A percentile compares a stretch with the other conserved stretches of the same genome.
These are phyloP conservation scores for Sphagnum magellanicum DNA, from an alignment of 228 moss, liverwort and hornwort species.

Conservation along the genomic window DNA sequence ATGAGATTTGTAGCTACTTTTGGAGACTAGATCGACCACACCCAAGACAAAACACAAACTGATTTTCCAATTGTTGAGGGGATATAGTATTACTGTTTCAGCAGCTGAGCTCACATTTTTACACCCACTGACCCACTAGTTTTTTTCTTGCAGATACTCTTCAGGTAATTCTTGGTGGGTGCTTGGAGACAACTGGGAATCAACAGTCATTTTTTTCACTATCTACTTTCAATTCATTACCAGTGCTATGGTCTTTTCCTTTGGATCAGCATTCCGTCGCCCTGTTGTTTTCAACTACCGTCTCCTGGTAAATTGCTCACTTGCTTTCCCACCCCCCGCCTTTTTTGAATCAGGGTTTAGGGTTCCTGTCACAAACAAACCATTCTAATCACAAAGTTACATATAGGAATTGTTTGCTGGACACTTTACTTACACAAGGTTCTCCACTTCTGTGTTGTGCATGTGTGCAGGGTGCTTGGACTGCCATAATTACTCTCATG, in stretches of 20 bases:
- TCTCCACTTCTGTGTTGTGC: neutral
- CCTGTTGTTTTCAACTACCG: conserved; percentile 28
- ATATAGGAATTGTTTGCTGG: too few species aligned
- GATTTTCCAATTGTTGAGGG: too few species aligned
- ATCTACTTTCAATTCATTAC: conserved; percentile 47
- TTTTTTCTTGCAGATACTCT: conserved; percentile 27
- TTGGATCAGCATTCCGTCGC: conserved; percentile 43
- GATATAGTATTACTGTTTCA: too few species aligned
- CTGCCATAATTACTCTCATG: conserved; percentile 16
- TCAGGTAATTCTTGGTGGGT: conserved; percentile 36
- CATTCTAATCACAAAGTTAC: neutral
- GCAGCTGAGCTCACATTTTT: too few species aligned
- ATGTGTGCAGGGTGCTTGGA: conserved; percentile 33
- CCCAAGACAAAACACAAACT: too few species aligned
- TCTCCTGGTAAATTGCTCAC: conserved; percentile 22
- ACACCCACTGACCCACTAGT: too few species aligned
- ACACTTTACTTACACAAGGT: neutral
- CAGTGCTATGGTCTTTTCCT: conserved; percentile 34
- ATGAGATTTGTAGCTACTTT: neutral
- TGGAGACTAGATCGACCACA: too few species aligned
- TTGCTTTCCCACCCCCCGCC: neutral
- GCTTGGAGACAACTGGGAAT: conserved; percentile 68
- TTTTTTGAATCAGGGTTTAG: neutral
- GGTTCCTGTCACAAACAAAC: neutral
- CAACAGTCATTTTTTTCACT: conserved; percentile 41